Evolutionary conservation across 768 basidiomycete species (phyloP), one percentile per base, ranked within the genome.

Genomic region (Suillus bovinus): DNA sequence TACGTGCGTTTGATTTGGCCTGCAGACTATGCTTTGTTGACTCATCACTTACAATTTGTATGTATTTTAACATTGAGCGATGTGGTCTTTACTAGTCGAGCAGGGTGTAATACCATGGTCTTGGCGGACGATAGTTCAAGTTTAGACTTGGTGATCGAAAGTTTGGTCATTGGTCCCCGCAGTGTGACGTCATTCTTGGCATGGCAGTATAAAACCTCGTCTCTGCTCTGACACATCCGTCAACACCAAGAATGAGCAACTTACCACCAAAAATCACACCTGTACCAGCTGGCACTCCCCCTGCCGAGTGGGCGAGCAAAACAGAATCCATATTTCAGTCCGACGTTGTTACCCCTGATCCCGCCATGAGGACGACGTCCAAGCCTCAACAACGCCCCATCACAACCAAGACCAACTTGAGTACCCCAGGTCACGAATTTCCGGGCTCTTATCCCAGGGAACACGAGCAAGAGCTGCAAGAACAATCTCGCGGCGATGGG

Each of bases 271-370:
- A 56, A 20, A 69, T 73, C 20, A 67, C 67, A 2, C 54, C 60
- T 1, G 41, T 62, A 13, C 61, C 68, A 57, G 52, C 68, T 31
- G 70, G 68, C 20, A 64, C 59, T 0, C 65, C 74, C 3, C 53
- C 70, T 22, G 47, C 5, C 29, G 58, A 70, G 31, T 64, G 68
- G 70, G 63, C 70, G 14, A 52, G 17, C 46, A 46, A 55, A 16
- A 64, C 63, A 1, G 52, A 71, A 34, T 61, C 65, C 20, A 29
- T 72, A 13, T 61, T 72, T 8, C 49, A 52, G 3, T 66, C 74
- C 5, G 52, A 22, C 17, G 16, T 58, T 8, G 2, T 47, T 16
- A 39, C 20, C 36, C 59, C 66, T n/a, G 64, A 60, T 0, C 64
- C 69, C 5, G 57, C 54, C 4, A 39, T 39, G 36, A 56, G 5